A percentile compares a stretch with the other conserved stretches of the same genome.
These are phyloP conservation scores for Metschnikowia continentalis DNA, from an alignment of 805 yeast species.

Conservation along the genomic window DNA sequence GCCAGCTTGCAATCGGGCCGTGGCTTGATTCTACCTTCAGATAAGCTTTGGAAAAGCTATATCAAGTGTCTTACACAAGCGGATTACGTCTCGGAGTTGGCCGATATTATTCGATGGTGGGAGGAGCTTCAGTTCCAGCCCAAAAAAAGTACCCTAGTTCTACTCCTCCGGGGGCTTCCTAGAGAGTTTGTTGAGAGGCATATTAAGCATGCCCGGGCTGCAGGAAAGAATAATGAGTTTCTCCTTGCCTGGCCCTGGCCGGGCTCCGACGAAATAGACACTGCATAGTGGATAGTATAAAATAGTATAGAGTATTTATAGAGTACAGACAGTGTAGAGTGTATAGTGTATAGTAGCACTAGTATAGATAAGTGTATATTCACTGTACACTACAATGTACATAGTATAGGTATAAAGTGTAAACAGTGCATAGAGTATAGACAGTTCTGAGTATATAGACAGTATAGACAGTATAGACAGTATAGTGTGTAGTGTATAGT, in stretches of 20 bases:
- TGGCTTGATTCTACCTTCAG: constrained; percentile 20
- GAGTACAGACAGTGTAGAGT: too few relatives aligned
- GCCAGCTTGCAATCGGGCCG: not conserved
- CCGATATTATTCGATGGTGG: constrained; percentile 53
- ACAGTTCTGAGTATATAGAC: too few relatives aligned
- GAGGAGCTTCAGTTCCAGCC: constrained; percentile 45
- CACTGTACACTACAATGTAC: too few relatives aligned
- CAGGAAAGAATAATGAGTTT: constrained; percentile 4
- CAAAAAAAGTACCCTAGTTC: constrained; percentile 32
- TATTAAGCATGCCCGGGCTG: constrained; percentile 27
- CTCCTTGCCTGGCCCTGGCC: constrained; percentile 20
- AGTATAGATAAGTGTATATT: too few relatives aligned
- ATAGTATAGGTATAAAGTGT: too few relatives aligned
- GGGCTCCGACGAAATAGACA: constrained; percentile 7
- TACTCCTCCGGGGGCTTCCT: constrained; percentile 37
- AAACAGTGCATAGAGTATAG: not conserved
- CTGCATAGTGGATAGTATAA: too few relatives aligned
- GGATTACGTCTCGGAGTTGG: constrained; percentile 45
- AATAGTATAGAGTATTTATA: not conserved
- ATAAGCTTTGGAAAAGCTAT: constrained; percentile 49
- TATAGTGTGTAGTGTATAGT: too few relatives aligned
- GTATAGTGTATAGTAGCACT: too few relatives aligned
- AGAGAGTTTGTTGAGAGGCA: constrained; percentile 34
- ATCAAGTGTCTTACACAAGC: constrained; percentile 47
- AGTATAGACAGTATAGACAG: too few relatives aligned